Percentiles rank a stretch among this genome's conserved stretches.
phyloP scores from a whole-genome alignment of 1,284 basidiomycete genomes.

The Anthracocystis panici-leucophaei region DNA sequence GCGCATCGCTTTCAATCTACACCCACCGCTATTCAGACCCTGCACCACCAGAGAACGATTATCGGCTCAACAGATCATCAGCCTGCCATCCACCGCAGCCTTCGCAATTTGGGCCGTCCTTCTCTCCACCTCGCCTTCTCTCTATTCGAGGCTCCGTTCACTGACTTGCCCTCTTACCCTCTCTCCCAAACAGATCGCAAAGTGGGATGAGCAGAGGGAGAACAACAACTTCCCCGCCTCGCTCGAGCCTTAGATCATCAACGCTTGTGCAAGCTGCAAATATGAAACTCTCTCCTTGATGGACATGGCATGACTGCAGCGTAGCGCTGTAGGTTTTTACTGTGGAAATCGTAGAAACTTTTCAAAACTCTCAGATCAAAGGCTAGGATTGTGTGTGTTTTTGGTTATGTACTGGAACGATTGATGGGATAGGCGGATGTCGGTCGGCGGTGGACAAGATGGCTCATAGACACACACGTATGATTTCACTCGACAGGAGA shows the following conservation, averaged over 20 bases:
- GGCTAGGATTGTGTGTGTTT: not conserved
- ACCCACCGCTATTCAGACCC: not conserved
- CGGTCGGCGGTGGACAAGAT: no score
- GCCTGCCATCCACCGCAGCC: not conserved
- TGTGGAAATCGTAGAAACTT: conserved; percentile 16
- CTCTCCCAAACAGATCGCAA: conserved; percentile 54
- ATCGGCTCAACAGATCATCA: no score
- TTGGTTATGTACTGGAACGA: not conserved
- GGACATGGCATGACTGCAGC: conserved; percentile 6
- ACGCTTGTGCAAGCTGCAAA: not conserved
- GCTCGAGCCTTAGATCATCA: conserved; percentile 56
- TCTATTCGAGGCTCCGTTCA: not conserved
- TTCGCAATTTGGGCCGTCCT: conserved; percentile 1
- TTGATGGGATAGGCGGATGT: no score
- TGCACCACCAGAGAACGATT: no score
- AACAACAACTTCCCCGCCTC: conserved; percentile 66
- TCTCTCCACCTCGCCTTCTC: not conserved
- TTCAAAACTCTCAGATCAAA: not conserved
- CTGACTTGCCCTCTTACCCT: not conserved
- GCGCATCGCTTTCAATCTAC: no score
- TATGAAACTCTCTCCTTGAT: conserved; percentile 1
- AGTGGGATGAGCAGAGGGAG: conserved; percentile 69
- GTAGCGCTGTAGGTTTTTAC: not conserved
- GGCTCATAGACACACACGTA: no score
- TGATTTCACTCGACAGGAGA: no score